Evolutionary conservation across 352 stramenopile species (phyloP), one percentile per base, ranked within the genome.

Genomic region (Globisporangium splendens): DNA sequence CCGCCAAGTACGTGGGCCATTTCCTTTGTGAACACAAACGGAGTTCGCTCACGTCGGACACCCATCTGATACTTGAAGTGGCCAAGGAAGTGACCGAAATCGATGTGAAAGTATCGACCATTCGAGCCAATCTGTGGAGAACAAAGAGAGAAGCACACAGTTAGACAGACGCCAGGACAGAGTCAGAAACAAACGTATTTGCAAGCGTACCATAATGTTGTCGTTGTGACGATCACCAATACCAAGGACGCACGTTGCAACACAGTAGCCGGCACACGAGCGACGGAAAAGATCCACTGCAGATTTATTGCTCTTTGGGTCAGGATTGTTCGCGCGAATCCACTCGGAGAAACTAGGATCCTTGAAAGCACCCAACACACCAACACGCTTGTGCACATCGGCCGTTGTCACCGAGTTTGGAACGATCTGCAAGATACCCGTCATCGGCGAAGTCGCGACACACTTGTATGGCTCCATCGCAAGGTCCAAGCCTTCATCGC

Each of bases 201-300:
- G 44, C 13, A 18, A 13, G 62, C 71, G 44, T 62, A 98, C 72
- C 95, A 98, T 98, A 56, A 98, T 96, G 68, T 98, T 98, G 72
- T 98, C 94, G 51, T 97, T 97, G 72, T 98, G 94, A 10, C 94
- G 88, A 67, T 98, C 94, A 57, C 94, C 94, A 60, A 98, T 96
- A 41, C 94, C 94, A 43, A 98, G 77, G 2, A 98, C 88, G 65
- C 91, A 98, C 1, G 91, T 98, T 1, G 92, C 93, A 1, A 98
- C 92, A 72, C 89, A 97, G 70, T 98, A 98, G 12, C 91, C 93
- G 50, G 93, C 93, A 54, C 75, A 91, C 3, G 86, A 97, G 10
- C 83, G 83, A 18, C 77, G 74, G 61, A 98, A 98, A 17, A 96
- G 69, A 41, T 93, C 83, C n/a, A 95, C 67, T 10, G 86, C 86